These are phyloP conservation scores for Quercus dentata DNA, from an alignment of 306 rosid species.

Conservation along the genomic window DNA sequence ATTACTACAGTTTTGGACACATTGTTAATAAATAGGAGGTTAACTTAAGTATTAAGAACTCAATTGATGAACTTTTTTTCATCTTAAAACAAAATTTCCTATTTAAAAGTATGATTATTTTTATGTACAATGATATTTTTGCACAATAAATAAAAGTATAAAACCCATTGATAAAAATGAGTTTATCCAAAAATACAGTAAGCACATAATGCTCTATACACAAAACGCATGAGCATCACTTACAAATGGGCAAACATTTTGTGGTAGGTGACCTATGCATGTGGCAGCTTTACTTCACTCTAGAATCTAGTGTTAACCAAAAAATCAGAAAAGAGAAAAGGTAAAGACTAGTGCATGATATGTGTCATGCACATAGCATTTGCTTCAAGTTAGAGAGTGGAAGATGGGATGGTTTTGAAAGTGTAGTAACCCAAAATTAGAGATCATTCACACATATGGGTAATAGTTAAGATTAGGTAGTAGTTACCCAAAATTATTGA, in stretches of 20 bases:
- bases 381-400: neutral
- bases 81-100: too few relatives aligned
- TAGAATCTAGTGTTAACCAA: neutral
- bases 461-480: too few relatives aligned
- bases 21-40: neutral
- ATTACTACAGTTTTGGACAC: neutral
- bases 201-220: neutral
- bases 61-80: too few relatives aligned
- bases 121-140: too few relatives aligned
- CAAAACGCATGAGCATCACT: neutral
- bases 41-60: too few relatives aligned
- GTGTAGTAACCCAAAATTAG: neutral
- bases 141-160: too few relatives aligned
- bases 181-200: too few relatives aligned
- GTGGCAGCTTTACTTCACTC: neutral
- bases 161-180: too few relatives aligned
- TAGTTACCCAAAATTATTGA: neutral
- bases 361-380: slow-evolving; percentile 23
- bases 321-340: neutral
- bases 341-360: neutral
- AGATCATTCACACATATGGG: neutral
- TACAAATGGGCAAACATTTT: neutral
- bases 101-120: too few relatives aligned
- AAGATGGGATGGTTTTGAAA: neutral
- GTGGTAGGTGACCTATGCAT: neutral